phyloP scores from a whole-genome alignment of 176 grass and related monocot species.

The Triticum monococcum region DNA sequence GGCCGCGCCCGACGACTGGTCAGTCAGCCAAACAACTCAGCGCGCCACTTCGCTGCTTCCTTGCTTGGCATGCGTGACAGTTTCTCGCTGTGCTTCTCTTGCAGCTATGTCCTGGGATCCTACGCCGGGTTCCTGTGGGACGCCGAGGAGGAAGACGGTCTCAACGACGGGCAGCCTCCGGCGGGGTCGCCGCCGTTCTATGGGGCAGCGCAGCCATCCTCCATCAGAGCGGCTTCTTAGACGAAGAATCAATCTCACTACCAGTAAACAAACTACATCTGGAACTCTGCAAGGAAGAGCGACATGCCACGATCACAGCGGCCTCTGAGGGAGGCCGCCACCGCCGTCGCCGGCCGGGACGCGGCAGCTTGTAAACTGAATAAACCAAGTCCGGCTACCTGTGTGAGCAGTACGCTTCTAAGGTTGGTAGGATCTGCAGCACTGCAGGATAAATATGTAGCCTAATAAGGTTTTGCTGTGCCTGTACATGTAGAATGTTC shows the following conservation, averaged over 20 bases:
- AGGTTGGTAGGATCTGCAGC: background rate
- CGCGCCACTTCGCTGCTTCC: background rate
- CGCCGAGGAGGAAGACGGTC: conserved; percentile 45
- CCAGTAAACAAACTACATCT: background rate
- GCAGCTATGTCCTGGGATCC: conserved; percentile 54
- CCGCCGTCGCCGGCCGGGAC: background rate
- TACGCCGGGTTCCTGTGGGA: conserved; percentile 65
- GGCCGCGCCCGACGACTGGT: conserved; percentile 69
- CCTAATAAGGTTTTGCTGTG: background rate
- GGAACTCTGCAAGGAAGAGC: background rate
- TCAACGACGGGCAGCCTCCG: background rate
- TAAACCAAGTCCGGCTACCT: background rate
- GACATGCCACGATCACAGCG: background rate
- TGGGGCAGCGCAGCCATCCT: conserved; percentile 11
- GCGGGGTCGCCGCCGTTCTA: background rate
- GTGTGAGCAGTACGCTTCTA: background rate
- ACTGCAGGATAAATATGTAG: background rate
- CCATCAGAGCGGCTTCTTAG: conserved; percentile 39
- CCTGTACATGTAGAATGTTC: conserved; percentile 34
- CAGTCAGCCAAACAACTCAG: background rate
- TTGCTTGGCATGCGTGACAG: background rate
- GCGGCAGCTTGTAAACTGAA: background rate
- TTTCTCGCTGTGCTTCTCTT: background rate
- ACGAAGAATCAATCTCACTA: background rate
- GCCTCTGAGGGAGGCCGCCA: background rate